Evolutionary conservation across 2,329 filamentous ascomycete species (phyloP).

Genomic region (Venturia oleaginea): DNA sequence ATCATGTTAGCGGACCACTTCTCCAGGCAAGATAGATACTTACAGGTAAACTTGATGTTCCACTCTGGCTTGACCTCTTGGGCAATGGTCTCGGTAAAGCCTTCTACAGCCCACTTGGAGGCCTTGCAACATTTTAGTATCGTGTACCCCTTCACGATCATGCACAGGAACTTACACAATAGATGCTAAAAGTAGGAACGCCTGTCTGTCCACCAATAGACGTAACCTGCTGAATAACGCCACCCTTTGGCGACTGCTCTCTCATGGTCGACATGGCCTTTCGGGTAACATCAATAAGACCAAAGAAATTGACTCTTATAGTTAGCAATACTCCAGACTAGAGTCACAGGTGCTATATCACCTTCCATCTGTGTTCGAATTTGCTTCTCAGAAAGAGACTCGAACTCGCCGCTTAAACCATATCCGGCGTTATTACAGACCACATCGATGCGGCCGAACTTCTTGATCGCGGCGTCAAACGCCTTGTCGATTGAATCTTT

Average conservation of each 20-base stretch:
- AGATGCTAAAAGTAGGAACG: constrained; percentile 33
- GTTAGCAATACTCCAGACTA: constrained; percentile 47
- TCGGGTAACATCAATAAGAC: constrained; percentile 45
- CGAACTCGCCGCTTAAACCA: constrained; percentile 44
- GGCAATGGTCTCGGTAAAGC: constrained; percentile 36
- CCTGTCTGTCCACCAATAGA: constrained; percentile 43
- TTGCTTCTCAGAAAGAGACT: constrained; percentile 41
- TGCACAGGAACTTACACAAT: constrained; percentile 14
- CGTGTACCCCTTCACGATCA: neutral
- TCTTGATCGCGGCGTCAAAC: constrained; percentile 35
- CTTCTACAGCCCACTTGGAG: constrained; percentile 40
- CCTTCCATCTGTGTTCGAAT: constrained; percentile 45
- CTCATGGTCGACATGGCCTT: constrained; percentile 37
- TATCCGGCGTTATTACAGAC: constrained; percentile 56
- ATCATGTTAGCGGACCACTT: neutral
- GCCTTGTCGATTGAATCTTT: constrained; percentile 36
- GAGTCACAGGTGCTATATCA: constrained; percentile 35
- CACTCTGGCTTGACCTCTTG: constrained; percentile 39
- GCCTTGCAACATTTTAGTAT: constrained; percentile 19
- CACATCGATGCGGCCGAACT: constrained; percentile 49
- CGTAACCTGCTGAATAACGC: constrained; percentile 46
- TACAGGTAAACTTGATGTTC: constrained; percentile 37
- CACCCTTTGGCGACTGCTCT: constrained; percentile 39
- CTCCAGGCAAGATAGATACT: constrained; percentile 23
- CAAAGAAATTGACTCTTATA: constrained; percentile 46